These are phyloP conservation scores for Pholiota molesta DNA, from an alignment of 768 basidiomycete genomes.

Conservation along the genomic window DNA sequence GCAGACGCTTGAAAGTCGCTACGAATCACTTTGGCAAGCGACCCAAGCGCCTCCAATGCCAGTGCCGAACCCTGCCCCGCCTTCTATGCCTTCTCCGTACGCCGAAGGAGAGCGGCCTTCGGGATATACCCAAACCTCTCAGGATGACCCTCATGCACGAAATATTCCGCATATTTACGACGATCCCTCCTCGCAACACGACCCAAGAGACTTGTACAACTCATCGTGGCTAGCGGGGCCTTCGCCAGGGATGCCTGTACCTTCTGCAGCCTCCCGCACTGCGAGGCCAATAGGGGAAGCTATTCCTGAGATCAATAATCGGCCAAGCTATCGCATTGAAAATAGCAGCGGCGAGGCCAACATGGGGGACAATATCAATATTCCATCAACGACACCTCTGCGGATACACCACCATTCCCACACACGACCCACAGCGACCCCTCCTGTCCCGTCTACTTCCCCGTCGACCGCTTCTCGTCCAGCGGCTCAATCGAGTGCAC, in stretches of 20 bases:
- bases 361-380: not conserved
- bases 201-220: slow-evolving; percentile 8
- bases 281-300: not conserved
- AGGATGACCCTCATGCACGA: not conserved
- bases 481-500: not conserved
- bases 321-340: not conserved
- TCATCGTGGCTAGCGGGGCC: slow-evolving; percentile 14
- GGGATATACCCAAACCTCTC: not conserved
- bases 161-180: not conserved
- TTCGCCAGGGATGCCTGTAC: slow-evolving; percentile 17
- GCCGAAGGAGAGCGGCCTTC: not conserved
- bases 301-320: not conserved
- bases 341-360: not conserved
- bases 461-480: slow-evolving; percentile 4
- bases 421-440: slow-evolving; percentile 1
- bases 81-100: slow-evolving; percentile 17
- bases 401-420: slow-evolving; percentile 12
- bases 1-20: slow-evolving; percentile 2
- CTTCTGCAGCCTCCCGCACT: slow-evolving; percentile 9
- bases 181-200: not conserved
- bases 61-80: slow-evolving; percentile 6
- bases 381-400: slow-evolving; percentile 17
- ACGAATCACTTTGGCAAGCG: slow-evolving; percentile 21
- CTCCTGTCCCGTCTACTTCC: not conserved
- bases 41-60: slow-evolving; percentile 20